These are phyloP conservation scores for Corniculantispora saksenae DNA, from an alignment of 2,329 filamentous ascomycete genomes.

Conservation along the genomic window DNA sequence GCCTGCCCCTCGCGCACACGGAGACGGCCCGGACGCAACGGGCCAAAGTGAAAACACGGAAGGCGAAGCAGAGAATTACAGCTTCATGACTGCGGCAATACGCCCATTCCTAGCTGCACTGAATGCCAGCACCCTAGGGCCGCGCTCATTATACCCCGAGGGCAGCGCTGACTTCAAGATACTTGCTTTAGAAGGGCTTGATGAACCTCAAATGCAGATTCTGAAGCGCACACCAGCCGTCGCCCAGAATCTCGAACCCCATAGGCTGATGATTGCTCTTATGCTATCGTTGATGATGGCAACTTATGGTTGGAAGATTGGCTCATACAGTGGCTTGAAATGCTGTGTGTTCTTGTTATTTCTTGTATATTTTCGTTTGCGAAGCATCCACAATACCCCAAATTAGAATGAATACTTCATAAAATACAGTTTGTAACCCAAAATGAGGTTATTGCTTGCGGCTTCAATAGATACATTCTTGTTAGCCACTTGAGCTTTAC, in stretches of 20 bases:
- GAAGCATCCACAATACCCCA: background rate
- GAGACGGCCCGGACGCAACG: background rate
- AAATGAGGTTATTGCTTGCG: too few relatives aligned
- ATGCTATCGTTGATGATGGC: background rate
- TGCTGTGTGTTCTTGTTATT: background rate
- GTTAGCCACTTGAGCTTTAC: too few relatives aligned
- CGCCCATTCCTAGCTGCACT: background rate
- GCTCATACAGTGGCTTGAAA: background rate
- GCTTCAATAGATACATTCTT: too few relatives aligned
- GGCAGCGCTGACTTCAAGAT: background rate
- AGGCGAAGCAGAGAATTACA: background rate
- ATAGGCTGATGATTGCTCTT: background rate
- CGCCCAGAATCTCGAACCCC: background rate
- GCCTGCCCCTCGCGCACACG: background rate
- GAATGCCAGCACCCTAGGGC: background rate
- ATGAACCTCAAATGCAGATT: background rate
- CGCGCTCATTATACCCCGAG: background rate
- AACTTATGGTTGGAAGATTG: background rate
- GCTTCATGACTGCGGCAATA: background rate
- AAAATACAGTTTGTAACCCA: too few relatives aligned
- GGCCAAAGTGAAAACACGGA: background rate
- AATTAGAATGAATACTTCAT: background rate
- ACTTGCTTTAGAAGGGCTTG: background rate
- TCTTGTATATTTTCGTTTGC: constrained; percentile 1
- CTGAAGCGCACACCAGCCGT: background rate